These are phyloP conservation scores for Dactylellina leptospora DNA, from an alignment of 2,329 filamentous ascomycete genomes.

Conservation along the genomic window DNA sequence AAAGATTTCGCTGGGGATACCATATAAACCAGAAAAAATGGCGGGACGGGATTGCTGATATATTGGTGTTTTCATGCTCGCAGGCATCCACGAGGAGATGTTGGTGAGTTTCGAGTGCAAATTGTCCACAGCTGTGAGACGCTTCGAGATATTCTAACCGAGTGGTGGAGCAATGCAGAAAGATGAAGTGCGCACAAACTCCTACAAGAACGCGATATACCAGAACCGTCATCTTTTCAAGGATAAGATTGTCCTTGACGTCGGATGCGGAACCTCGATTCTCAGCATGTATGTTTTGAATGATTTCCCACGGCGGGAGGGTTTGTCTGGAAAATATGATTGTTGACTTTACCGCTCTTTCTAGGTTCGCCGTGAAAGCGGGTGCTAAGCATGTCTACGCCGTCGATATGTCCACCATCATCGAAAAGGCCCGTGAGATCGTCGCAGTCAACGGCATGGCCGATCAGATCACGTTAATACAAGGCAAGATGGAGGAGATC, in stretches of 20 bases:
- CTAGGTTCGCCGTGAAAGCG: slow-evolving; percentile 93
- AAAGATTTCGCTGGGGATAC: too few species aligned
- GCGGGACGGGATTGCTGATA: background rate
- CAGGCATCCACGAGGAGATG: slow-evolving; percentile 98
- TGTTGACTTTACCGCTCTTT: background rate
- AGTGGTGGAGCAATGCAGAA: slow-evolving; percentile 69
- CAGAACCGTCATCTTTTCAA: slow-evolving; percentile 95
- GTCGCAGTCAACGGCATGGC: slow-evolving; percentile 89
- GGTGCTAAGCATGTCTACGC: slow-evolving; percentile 98
- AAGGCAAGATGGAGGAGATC: slow-evolving; percentile 99
- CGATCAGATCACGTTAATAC: slow-evolving; percentile 95
- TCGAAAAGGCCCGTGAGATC: slow-evolving; percentile 97
- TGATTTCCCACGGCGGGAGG: too few species aligned
- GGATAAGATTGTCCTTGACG: slow-evolving; percentile 93
- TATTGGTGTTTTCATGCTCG: slow-evolving; percentile 21
- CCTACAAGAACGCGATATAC: slow-evolving; percentile 96
- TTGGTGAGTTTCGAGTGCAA: slow-evolving; percentile 83
- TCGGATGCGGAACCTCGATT: slow-evolving; percentile 96
- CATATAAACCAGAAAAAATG: too few species aligned
- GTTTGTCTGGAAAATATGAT: too few species aligned
- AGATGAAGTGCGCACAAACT: slow-evolving; percentile 95
- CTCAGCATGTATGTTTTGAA: slow-evolving; percentile 97
- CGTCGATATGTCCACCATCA: slow-evolving; percentile 99
- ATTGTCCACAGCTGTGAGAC: too few species aligned
- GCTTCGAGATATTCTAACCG: too few species aligned